Conservation (phyloP, 768 basidiomycete genomes). For the Fomitopsis serialis region DNA sequence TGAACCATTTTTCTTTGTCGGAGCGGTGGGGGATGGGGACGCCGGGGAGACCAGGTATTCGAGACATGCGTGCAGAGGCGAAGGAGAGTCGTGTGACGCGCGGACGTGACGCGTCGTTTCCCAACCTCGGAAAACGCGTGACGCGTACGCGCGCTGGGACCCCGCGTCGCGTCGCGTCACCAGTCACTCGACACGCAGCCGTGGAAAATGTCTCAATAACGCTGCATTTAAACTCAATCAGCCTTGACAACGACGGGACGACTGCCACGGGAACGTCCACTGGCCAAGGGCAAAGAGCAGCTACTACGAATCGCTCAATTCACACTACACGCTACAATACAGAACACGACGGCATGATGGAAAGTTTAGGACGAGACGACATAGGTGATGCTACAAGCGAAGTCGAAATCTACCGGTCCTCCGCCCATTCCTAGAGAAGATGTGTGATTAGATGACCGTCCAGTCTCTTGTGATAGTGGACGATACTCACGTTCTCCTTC, state of each 20-base stretch:
- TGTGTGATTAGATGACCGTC: constrained; percentile 1
- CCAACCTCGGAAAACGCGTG: not conserved
- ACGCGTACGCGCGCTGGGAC: not conserved
- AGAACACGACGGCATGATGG: not conserved
- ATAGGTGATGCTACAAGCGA: not conserved
- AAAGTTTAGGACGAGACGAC: not conserved
- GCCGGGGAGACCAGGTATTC: constrained; percentile 72
- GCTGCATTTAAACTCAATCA: too few species aligned
- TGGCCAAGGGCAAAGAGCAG: too few species aligned
- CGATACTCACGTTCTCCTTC: constrained; percentile 88
- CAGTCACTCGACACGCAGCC: too few species aligned
- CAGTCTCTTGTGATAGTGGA: not conserved
- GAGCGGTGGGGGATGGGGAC: constrained; percentile 46
- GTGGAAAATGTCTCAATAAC: too few species aligned
- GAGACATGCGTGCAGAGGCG: constrained; percentile 34
- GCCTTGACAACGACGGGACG: too few species aligned
- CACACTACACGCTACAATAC: not conserved
- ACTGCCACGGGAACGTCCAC: too few species aligned
- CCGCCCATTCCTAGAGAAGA: constrained; percentile 77
- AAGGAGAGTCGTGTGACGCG: not conserved
- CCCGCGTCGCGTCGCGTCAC: not conserved
- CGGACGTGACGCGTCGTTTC: not conserved
- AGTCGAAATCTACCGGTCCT: constrained; percentile 57
- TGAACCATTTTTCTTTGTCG: constrained; percentile 63
- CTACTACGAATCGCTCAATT: not conserved